A percentile compares a stretch with the other conserved stretches of the same genome.
phyloP scores from a whole-genome alignment of 1,139 yeast species.

The Blastobotrys apis region DNA sequence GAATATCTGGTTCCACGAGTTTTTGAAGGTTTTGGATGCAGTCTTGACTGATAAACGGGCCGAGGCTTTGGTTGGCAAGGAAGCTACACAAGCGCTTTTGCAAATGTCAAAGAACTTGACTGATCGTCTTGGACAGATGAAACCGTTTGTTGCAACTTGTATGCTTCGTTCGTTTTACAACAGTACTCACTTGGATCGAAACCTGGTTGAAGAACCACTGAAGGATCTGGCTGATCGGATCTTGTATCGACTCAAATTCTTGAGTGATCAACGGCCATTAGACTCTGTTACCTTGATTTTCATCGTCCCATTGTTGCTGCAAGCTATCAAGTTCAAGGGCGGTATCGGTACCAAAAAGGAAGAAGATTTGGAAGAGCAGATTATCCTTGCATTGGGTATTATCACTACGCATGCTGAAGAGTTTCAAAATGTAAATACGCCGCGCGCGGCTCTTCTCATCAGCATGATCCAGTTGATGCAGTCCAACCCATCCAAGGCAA shows the following conservation, averaged over 20 bases:
- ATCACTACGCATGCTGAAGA: constrained; percentile 71
- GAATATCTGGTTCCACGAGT: constrained; percentile 65
- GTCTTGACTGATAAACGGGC: constrained; percentile 42
- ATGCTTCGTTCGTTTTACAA: constrained; percentile 47
- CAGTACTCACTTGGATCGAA: constrained; percentile 33
- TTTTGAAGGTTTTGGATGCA: constrained; percentile 42
- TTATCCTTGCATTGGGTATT: constrained; percentile 72
- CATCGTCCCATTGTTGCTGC: constrained; percentile 65
- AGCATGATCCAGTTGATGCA: constrained; percentile 61
- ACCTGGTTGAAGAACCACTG: constrained; percentile 48
- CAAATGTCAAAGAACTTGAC: constrained; percentile 35
- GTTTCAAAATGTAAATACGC: constrained; percentile 61
- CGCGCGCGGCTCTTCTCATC: constrained; percentile 59
- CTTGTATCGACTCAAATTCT: constrained; percentile 68
- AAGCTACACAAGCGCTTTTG: constrained; percentile 30
- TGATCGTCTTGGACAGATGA: constrained; percentile 48
- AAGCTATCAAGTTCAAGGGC: constrained; percentile 38
- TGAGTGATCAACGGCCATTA: constrained; percentile 68
- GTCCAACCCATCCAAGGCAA: constrained; percentile 69
- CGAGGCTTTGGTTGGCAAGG: constrained; percentile 32
- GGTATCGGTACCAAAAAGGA: constrained; percentile 61
- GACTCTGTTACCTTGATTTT: constrained; percentile 68
- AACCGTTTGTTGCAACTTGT: constrained; percentile 61
- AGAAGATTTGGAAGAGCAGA: constrained; percentile 84
- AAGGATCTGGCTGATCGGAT: constrained; percentile 56